These are phyloP conservation scores for Psidium friedrichsthalianum DNA, from an alignment of 345 rosid genomes.

Conservation along the genomic window DNA sequence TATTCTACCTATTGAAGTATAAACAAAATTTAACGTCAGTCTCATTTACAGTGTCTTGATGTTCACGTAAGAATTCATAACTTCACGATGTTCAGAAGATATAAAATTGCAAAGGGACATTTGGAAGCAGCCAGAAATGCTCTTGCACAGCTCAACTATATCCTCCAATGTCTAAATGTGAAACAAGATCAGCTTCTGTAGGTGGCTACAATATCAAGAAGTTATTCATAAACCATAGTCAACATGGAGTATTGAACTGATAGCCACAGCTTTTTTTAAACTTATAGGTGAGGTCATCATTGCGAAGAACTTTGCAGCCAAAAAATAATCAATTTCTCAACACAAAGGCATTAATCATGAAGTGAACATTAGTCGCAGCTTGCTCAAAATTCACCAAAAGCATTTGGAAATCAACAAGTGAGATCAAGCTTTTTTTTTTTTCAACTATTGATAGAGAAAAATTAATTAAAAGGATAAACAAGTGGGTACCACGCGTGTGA, in stretches of 20 bases:
- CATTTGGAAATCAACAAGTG: background rate
- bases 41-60: too few relatives aligned
- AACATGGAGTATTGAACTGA: background rate
- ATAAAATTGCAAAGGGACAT: background rate
- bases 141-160: background rate
- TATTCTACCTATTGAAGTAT: constrained; percentile 14
- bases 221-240: background rate
- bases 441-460: background rate
- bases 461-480: background rate
- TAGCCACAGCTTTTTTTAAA: background rate
- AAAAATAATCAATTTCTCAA: background rate
- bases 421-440: background rate
- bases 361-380: background rate
- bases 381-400: background rate
- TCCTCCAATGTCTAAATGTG: background rate
- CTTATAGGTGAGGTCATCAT: background rate
- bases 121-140: background rate
- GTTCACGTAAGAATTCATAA: too few relatives aligned
- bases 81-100: background rate
- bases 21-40: background rate
- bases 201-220: background rate
- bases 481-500: background rate
- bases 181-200: background rate
- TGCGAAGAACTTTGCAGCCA: background rate
- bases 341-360: background rate